Percentiles rank a stretch among this genome's conserved stretches.
These are phyloP conservation scores for Bassia scoparia DNA, from an alignment of 148 eudicot species.

Conservation along the genomic window DNA sequence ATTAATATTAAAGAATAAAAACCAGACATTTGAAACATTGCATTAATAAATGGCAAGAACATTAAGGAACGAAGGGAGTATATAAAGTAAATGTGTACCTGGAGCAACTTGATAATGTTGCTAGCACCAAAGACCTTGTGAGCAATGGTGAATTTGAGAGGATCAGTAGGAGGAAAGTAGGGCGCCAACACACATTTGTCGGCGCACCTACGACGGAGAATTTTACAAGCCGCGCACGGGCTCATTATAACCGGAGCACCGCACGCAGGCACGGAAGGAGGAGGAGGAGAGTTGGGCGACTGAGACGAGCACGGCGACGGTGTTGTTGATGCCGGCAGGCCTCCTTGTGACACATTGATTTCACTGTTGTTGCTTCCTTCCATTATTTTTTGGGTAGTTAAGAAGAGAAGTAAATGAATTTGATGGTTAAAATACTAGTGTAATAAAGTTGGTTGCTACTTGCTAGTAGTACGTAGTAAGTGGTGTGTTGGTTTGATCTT, in stretches of 20 bases:
- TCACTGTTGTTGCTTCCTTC: slow-evolving; percentile 17
- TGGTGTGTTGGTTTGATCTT: no score
- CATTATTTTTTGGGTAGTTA: background rate
- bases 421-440: background rate
- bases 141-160: slow-evolving; percentile 69
- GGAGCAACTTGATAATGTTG: slow-evolving; percentile 69
- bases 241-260: slow-evolving; percentile 37
- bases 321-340: background rate
- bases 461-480: slow-evolving; percentile 5
- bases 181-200: slow-evolving; percentile 66
- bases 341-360: slow-evolving; percentile 11
- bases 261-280: background rate
- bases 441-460: background rate
- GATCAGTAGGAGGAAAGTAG: slow-evolving; percentile 68
- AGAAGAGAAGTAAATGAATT: background rate
- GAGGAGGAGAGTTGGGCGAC: slow-evolving; percentile 15
- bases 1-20: no score
- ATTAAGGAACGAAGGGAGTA: no score
- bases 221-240: slow-evolving; percentile 77
- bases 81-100: slow-evolving; percentile 35
- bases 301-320: slow-evolving; percentile 25
- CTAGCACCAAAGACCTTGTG: slow-evolving; percentile 78
- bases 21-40: no score
- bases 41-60: no score
- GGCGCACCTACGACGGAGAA: slow-evolving; percentile 56